Base-by-base conservation (phyloP, 192 early-diverging fungal genomes). In the Backusella psychrophila region DNA sequence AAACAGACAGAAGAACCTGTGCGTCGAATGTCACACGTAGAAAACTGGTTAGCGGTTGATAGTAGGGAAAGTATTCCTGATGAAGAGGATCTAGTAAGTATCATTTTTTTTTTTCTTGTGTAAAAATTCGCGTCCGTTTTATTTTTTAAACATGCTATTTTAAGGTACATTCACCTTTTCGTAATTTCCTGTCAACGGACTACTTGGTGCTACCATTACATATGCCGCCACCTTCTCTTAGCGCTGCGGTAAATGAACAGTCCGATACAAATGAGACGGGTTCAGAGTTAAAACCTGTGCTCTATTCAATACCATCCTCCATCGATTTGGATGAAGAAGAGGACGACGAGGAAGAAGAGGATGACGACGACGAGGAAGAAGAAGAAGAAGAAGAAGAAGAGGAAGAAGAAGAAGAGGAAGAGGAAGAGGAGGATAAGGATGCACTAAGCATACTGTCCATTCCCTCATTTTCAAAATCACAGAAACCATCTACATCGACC, bases 1-100 rank as follows among this genome's bases (percentile, higher is more conserved):
- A 68, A 76, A n/a, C 19, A 69, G 42, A 19, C 21, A 2, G 9
- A 26, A 23, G n/a, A 52, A 21, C 42, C 63, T 3, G 53, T 72
- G 12, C 68, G 73, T 31, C 68, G 74, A 7, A 80, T 80, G 78
- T 80, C 74, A 5, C 78, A 80, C 49, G 70, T 80, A 9, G 78
- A 80, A 36, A 76, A 80, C 29, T 80, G 78, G 78, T 23, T 80
- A 0, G 74, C 71, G 12, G 74, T 80, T 0, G 78, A 80, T 31
- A 79, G 78, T 71, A 80, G 75, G 44, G 78, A 80, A 53, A 75
- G 78, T 75, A 41, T 80, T 21, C 78, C 78, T 31, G 78, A 80
- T 39, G 78, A 80, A 59, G 69, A 80, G 46, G 78, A 80, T 21
- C 41, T 80, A 49, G 78, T 80, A 72, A 72, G 74, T 75, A 39